Evolutionary conservation across 139 green algal species (phyloP).

Genomic region (Chlamydomonas incerta): DNA sequence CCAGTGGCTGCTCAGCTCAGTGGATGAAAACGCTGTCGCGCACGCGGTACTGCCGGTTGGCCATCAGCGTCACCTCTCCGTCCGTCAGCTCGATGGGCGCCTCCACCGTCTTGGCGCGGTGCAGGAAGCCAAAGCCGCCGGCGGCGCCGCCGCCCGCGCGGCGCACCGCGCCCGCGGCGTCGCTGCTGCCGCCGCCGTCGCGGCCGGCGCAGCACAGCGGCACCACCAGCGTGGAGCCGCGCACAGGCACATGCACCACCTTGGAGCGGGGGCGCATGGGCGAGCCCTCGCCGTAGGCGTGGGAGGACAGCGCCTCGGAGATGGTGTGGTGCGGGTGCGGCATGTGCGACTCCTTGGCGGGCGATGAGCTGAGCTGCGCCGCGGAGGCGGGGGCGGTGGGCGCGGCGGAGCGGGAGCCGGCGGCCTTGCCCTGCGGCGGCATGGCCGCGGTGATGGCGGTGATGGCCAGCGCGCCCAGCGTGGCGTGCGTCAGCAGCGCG

Average conservation of each 20-base stretch:
- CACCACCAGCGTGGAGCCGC: slow-evolving; percentile 28
- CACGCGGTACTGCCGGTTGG: no score
- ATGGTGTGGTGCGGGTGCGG: no score
- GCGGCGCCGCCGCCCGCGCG: background rate
- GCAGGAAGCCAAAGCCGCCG: no score
- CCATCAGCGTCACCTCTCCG: no score
- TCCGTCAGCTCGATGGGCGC: background rate
- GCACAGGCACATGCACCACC: slow-evolving; percentile 26
- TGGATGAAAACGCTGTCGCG: no score
- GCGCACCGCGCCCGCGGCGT: background rate
- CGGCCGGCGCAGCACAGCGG: slow-evolving; percentile 11
- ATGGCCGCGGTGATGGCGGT: background rate
- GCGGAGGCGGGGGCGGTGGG: no score
- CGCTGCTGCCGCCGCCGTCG: background rate
- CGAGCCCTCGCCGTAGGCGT: background rate
- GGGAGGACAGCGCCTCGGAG: background rate
- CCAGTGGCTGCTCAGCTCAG: no score
- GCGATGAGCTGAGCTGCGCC: slow-evolving; percentile 18
- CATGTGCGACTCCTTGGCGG: no score
- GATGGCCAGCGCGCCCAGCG: slow-evolving; percentile 6
- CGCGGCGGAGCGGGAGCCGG: no score
- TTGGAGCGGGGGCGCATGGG: slow-evolving; percentile 25
- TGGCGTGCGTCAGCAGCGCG: background rate
- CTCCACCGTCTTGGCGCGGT: background rate
- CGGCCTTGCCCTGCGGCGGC: background rate